A percentile compares a stretch with the other conserved stretches of the same genome.
Evolutionary conservation across 495 filamentous ascomycete genomes (phyloP).

Genomic region (Penicillium ucsense): DNA sequence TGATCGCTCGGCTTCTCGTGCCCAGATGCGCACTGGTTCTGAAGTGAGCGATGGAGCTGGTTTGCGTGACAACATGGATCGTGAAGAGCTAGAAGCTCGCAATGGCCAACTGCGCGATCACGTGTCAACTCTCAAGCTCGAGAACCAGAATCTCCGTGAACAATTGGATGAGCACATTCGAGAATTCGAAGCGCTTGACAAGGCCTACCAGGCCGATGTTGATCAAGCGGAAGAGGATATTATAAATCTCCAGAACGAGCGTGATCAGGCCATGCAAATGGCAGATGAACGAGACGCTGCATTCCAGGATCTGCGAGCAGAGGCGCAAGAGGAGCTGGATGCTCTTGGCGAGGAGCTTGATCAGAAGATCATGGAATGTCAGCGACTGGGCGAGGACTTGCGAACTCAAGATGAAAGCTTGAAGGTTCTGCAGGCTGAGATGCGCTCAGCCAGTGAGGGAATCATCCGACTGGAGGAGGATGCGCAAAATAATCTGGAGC

Average conservation of each 20-base stretch:
- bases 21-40: conserved; percentile 63
- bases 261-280: conserved; percentile 71
- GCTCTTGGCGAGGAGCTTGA: conserved; percentile 71
- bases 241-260: conserved; percentile 70
- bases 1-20: conserved; percentile 83
- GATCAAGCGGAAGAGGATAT: conserved; percentile 71
- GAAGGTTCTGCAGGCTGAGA: conserved; percentile 75
- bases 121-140: conserved; percentile 71
- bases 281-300: conserved; percentile 73
- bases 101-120: conserved; percentile 78
- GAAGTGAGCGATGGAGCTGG: conserved; percentile 62
- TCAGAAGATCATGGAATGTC: conserved; percentile 59
- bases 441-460: conserved; percentile 79
- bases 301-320: conserved; percentile 65
- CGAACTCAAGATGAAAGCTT: conserved; percentile 59
- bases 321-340: conserved; percentile 77
- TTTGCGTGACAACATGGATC: conserved; percentile 72
- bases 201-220: conserved; percentile 64
- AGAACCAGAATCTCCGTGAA: conserved; percentile 69
- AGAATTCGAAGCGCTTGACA: conserved; percentile 55
- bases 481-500: conserved; percentile 54
- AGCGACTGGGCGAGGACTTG: conserved; percentile 55
- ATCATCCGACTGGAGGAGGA: conserved; percentile 82
- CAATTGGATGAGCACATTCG: conserved; percentile 60
- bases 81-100: conserved; percentile 76